phyloP scores from a whole-genome alignment of 1,284 basidiomycete genomes.

The Cryptococcus sp. region DNA sequence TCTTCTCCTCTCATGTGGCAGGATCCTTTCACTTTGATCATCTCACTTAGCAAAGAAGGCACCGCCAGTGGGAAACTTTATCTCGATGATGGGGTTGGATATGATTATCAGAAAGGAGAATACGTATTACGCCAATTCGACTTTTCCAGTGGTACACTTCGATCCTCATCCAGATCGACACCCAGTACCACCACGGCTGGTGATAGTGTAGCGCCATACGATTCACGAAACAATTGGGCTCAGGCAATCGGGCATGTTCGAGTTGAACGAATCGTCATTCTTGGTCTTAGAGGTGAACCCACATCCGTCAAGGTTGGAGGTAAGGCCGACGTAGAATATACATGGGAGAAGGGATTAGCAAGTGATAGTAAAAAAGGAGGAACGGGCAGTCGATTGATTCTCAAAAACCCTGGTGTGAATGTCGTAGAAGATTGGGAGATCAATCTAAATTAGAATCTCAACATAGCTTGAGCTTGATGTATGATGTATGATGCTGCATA shows the following conservation, averaged over 20 bases:
- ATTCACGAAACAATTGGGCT: constrained; percentile 60
- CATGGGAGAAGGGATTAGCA: constrained; percentile 57
- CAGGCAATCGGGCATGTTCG: constrained; percentile 61
- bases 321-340: constrained; percentile 49
- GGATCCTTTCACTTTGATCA: constrained; percentile 89
- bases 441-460: constrained; percentile 7
- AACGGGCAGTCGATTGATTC: constrained; percentile 59
- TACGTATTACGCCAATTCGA: constrained; percentile 75
- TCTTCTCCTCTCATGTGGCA: constrained; percentile 80
- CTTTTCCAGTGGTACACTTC: constrained; percentile 56
- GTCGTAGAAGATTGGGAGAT: constrained; percentile 70
- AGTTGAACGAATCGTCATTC: constrained; percentile 73
- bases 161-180: constrained; percentile 5
- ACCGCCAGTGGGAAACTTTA: constrained; percentile 80
- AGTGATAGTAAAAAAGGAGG: constrained; percentile 58
- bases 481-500: background rate
- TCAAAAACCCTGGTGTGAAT: constrained; percentile 73
- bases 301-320: constrained; percentile 53
- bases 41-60: constrained; percentile 68
- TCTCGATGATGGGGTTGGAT: constrained; percentile 90
- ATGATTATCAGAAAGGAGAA: constrained; percentile 69
- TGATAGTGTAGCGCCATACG: constrained; percentile 47
- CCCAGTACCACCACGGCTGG: constrained; percentile 8
- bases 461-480: too few species aligned
- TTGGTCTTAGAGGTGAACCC: constrained; percentile 64